Percentiles rank a stretch among this genome's conserved stretches.
phyloP scores from a whole-genome alignment of 331 rosid species.

The Rhamnella rubrinervis region DNA sequence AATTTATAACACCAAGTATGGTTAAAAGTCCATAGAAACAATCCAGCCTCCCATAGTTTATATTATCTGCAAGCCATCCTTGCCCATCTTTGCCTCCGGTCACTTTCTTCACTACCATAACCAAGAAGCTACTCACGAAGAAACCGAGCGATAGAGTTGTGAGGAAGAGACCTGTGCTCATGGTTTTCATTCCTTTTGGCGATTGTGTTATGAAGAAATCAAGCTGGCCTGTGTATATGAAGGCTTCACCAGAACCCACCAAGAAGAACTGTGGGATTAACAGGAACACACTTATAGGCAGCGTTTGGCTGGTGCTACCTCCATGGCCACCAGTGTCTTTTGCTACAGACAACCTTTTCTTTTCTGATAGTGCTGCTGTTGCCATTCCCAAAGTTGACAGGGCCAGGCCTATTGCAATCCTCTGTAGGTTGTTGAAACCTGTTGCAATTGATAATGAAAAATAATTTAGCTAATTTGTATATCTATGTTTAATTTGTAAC shows the following conservation, averaged over 20 bases:
- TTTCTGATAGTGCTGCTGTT: slow-evolving; percentile 58
- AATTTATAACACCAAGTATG: slow-evolving; percentile 54
- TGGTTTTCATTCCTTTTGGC: slow-evolving; percentile 92
- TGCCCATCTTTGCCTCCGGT: slow-evolving; percentile 49
- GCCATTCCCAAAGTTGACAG: slow-evolving; percentile 70
- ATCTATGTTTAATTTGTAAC: no score
- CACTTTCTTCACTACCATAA: slow-evolving; percentile 55
- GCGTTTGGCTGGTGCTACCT: slow-evolving; percentile 22
- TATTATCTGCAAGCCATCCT: slow-evolving; percentile 83
- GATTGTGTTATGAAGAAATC: slow-evolving; percentile 93
- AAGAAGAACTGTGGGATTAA: slow-evolving; percentile 81
- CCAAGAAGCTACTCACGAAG: slow-evolving; percentile 85
- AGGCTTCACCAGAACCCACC: slow-evolving; percentile 91
- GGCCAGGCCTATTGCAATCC: slow-evolving; percentile 72
- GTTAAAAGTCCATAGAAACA: slow-evolving; percentile 72
- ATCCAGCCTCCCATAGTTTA: slow-evolving; percentile 80
- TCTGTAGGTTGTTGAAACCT: slow-evolving; percentile 81
- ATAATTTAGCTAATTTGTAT: background rate
- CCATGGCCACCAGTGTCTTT: slow-evolving; percentile 22
- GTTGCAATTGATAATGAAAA: background rate
- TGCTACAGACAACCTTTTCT: slow-evolving; percentile 57
- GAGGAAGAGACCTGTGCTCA: slow-evolving; percentile 95
- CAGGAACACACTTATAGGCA: slow-evolving; percentile 69
- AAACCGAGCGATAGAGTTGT: slow-evolving; percentile 83
- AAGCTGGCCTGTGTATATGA: slow-evolving; percentile 95